Base-by-base conservation (phyloP, 169 alveolate genomes). In the Plasmodium chabaudi region DNA sequence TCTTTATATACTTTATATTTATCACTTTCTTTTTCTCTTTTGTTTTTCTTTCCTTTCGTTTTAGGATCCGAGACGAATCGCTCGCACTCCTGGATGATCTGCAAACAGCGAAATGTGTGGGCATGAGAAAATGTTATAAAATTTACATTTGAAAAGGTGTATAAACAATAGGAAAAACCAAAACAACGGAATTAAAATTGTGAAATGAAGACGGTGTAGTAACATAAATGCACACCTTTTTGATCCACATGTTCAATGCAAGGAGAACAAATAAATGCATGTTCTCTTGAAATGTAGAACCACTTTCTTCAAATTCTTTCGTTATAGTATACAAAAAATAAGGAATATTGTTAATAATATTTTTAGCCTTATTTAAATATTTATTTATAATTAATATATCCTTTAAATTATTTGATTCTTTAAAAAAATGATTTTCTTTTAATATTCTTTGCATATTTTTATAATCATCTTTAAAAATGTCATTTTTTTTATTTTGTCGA, bases 261-360 rank as follows among this genome's bases (percentile, higher is more conserved):
- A 77, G 65, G 34, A 77, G 68, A n/a, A 77, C 57, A 59, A 77
- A 77, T 23, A 77, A 59, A 46, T 77, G 61, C 88, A 77, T 77
- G 57, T 77, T 63, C 1, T 63, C 72, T 27, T 77, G 88, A 4
- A 56, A 57, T 1, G 55, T 44, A 9, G 77, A 77, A 19, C 65
- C 88, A 19, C 77, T 77, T 57, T 19, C 9, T 59, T 77, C 88
- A 69, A 77, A 77, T 19, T 77, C 88, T 21, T 77, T 70, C 49
- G 63, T 77, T 25, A 77, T 64, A 2, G 49, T 77, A 17, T 49
- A 77, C 47, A 77, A 56, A 64, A 77, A 77, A n/a, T 77, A 75
- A 21, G 88, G 88, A 9, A 77, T 44, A 23, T 77, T 69, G 34
- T 49, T 63, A 2, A 77, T 44, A 17, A 77, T 61, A 15, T 19